These are phyloP conservation scores for Xerocomus amazonicus DNA, from an alignment of 1,284 basidiomycete species.

Conservation along the genomic window DNA sequence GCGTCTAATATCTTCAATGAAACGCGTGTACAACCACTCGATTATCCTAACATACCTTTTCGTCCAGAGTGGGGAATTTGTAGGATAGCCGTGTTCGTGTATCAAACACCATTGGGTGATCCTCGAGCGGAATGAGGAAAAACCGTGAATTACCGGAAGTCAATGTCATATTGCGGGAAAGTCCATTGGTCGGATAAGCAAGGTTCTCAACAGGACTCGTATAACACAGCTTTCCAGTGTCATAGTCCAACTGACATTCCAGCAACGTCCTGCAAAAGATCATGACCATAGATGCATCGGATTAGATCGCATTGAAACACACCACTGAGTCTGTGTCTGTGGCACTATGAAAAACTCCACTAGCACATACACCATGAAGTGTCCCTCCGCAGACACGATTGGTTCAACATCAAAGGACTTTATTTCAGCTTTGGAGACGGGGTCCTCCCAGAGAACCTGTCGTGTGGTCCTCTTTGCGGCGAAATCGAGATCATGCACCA, in stretches of 20 bases:
- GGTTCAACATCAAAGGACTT: not conserved
- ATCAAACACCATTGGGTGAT: not conserved
- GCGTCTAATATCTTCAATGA: too few relatives aligned
- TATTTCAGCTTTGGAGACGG: too few relatives aligned
- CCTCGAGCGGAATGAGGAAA: not conserved
- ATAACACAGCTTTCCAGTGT: not conserved
- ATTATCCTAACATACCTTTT: not conserved
- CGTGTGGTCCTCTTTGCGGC: not conserved
- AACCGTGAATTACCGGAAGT: not conserved
- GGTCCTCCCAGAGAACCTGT: not conserved
- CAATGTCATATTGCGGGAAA: too few relatives aligned
- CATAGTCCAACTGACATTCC: not conserved
- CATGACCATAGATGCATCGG: too few relatives aligned
- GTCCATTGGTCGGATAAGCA: too few relatives aligned
- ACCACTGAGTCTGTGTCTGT: too few relatives aligned
- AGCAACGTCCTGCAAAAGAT: not conserved
- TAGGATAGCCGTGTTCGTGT: not conserved
- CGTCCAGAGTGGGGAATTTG: not conserved
- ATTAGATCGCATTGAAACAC: too few relatives aligned
- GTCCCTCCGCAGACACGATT: not conserved
- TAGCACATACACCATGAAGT: not conserved
- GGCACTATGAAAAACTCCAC: too few relatives aligned
- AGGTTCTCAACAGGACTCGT: too few relatives aligned
- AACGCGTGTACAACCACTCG: too few relatives aligned
- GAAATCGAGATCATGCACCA: conserved; percentile 1